Conservation (phyloP, 257 asterid species). For the Solanum arcanum region DNA sequence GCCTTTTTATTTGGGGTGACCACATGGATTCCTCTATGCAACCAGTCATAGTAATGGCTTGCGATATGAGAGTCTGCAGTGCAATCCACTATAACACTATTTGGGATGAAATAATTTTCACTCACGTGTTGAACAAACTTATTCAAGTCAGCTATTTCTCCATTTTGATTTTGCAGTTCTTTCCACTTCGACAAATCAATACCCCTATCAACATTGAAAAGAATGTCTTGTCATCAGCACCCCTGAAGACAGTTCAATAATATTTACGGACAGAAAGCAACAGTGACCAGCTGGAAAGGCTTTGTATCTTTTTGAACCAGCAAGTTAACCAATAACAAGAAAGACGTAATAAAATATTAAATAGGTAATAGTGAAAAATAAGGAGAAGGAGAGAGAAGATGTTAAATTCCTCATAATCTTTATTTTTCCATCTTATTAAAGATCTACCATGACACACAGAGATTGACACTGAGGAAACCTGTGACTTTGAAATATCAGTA, state of each 20-base stretch:
- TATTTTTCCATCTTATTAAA: neutral
- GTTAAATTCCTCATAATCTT: neutral
- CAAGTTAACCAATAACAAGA: neutral
- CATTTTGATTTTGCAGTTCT: constrained; percentile 45
- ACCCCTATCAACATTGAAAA: constrained; percentile 39
- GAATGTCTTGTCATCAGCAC: neutral
- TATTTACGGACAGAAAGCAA: neutral
- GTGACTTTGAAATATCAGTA: neutral
- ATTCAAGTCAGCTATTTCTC: constrained; percentile 71
- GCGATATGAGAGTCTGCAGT: constrained; percentile 81
- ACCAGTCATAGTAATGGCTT: constrained; percentile 84
- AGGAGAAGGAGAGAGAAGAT: neutral
- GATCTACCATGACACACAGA: neutral
- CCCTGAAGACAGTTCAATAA: neutral
- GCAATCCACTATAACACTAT: constrained; percentile 90
- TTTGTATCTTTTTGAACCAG: neutral
- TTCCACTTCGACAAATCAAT: constrained; percentile 85
- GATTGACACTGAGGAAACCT: neutral
- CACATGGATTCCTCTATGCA: constrained; percentile 85
- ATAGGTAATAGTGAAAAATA: neutral
- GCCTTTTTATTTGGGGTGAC: constrained; percentile 97
- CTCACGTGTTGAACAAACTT: constrained; percentile 84
- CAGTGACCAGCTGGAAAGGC: neutral
- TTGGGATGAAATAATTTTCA: constrained; percentile 83
- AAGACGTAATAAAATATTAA: neutral